These are phyloP conservation scores for Hypericum perforatum DNA, from an alignment of 345 rosid species.

Conservation along the genomic window DNA sequence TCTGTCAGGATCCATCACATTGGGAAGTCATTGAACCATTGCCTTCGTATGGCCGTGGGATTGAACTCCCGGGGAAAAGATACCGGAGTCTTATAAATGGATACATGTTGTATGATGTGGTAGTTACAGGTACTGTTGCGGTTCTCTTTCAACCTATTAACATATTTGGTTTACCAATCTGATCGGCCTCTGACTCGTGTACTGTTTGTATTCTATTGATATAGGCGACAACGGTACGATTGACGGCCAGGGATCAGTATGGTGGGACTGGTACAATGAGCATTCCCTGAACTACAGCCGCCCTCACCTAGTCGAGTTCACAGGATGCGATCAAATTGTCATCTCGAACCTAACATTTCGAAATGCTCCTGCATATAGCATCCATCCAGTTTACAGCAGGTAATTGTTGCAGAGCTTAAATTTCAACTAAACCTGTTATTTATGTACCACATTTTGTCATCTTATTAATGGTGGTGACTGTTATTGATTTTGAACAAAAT, in stretches of 20 bases:
- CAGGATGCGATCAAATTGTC: slow-evolving; percentile 42
- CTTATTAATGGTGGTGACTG: neutral
- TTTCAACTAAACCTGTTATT: neutral
- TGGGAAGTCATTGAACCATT: slow-evolving; percentile 77
- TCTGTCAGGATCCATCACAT: slow-evolving; percentile 58
- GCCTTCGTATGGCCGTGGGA: slow-evolving; percentile 86
- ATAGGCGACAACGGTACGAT: slow-evolving; percentile 83
- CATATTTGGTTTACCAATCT: neutral
- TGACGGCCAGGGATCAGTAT: slow-evolving; percentile 80
- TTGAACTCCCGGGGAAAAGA: slow-evolving; percentile 66
- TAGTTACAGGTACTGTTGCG: slow-evolving; percentile 53
- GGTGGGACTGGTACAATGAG: slow-evolving; percentile 74
- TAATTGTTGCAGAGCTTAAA: slow-evolving; percentile 5
- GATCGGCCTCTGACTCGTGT: neutral
- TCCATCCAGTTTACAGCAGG: slow-evolving; percentile 93
- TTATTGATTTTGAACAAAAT: slow-evolving; percentile 4
- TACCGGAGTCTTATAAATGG: slow-evolving; percentile 82
- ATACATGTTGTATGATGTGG: slow-evolving; percentile 59
- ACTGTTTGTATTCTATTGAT: neutral
- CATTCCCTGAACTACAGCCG: slow-evolving; percentile 71
- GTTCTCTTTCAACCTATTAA: neutral
- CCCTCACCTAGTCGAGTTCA: slow-evolving; percentile 79
- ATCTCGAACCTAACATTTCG: slow-evolving; percentile 75
- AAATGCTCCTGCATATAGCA: slow-evolving; percentile 67
- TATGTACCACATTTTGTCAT: neutral